Conservation (phyloP, 306 rosid genomes). For the Adenanthera pavonina region DNA sequence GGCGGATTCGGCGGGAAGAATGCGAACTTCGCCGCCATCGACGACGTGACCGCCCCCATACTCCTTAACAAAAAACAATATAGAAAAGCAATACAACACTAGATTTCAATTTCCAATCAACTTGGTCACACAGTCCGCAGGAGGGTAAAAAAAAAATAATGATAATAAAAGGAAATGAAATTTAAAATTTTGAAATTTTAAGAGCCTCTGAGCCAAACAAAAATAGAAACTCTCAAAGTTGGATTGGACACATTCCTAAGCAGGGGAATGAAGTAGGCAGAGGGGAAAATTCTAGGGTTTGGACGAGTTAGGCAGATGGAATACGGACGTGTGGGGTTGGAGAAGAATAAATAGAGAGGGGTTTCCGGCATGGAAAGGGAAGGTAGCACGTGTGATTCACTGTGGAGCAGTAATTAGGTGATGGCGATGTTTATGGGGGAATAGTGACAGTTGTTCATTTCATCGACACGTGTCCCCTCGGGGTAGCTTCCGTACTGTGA, state of each 20-base stretch:
- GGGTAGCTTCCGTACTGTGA: conserved; percentile 28
- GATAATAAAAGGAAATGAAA: neutral
- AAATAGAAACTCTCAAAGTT: neutral
- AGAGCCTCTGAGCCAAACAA: neutral
- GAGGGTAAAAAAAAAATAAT: neutral
- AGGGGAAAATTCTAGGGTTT: conserved; percentile 44
- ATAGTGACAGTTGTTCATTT: conserved; percentile 2
- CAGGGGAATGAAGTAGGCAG: neutral
- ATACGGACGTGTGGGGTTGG: neutral
- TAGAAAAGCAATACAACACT: neutral
- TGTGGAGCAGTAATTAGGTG: conserved; percentile 26
- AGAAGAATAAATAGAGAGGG: conserved; percentile 24
- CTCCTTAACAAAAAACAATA: neutral
- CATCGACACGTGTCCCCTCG: conserved; percentile 57
- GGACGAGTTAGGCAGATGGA: neutral
- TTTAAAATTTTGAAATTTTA: neutral
- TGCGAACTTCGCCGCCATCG: conserved; percentile 96
- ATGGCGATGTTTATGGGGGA: conserved; percentile 36
- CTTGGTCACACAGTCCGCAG: neutral
- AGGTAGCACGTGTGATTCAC: conserved; percentile 63
- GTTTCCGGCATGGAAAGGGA: conserved; percentile 65
- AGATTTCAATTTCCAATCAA: conserved; percentile 17
- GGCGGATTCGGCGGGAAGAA: conserved; percentile 93
- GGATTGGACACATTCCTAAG: no score
- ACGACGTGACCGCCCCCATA: conserved; percentile 92